These are phyloP conservation scores for Cystofilobasidium ferigula DNA, from an alignment of 768 basidiomycete species.

Conservation along the genomic window DNA sequence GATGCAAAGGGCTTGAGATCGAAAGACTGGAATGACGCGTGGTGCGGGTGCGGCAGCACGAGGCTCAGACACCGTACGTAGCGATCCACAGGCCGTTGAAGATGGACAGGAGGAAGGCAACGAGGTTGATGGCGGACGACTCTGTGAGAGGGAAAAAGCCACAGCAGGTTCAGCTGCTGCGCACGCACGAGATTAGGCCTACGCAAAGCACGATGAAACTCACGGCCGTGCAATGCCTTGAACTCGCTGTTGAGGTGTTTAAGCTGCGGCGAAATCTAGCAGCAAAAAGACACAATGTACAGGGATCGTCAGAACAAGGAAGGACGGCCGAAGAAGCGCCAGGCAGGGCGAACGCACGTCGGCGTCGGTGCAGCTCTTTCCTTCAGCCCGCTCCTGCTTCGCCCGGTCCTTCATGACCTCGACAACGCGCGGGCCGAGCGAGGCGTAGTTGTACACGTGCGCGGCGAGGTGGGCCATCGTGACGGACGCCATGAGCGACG, in stretches of 20 bases:
- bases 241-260: constrained; percentile 58
- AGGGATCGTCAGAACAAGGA: background rate
- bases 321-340: background rate
- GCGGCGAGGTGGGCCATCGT: constrained; percentile 30
- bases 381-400: constrained; percentile 61
- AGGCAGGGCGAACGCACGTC: constrained; percentile 45
- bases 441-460: constrained; percentile 55
- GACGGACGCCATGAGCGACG: constrained; percentile 31
- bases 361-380: constrained; percentile 54
- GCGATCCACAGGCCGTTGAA: constrained; percentile 67
- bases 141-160: constrained; percentile 30
- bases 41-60: no score
- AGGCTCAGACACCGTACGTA: constrained; percentile 43
- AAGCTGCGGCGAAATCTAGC: constrained; percentile 57
- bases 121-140: constrained; percentile 56
- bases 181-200: no score
- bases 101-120: constrained; percentile 49
- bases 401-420: constrained; percentile 67
- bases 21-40: no score
- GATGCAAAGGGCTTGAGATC: no score
- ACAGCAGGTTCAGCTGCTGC: no score
- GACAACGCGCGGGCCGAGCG: constrained; percentile 59
- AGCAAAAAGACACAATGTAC: constrained; percentile 1
- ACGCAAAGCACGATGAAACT: background rate
- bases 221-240: constrained; percentile 50